Evolutionary conservation across 208 protist species (phyloP), one percentile per base, ranked within the genome.

Genomic region (Wallacemonas sp.): DNA sequence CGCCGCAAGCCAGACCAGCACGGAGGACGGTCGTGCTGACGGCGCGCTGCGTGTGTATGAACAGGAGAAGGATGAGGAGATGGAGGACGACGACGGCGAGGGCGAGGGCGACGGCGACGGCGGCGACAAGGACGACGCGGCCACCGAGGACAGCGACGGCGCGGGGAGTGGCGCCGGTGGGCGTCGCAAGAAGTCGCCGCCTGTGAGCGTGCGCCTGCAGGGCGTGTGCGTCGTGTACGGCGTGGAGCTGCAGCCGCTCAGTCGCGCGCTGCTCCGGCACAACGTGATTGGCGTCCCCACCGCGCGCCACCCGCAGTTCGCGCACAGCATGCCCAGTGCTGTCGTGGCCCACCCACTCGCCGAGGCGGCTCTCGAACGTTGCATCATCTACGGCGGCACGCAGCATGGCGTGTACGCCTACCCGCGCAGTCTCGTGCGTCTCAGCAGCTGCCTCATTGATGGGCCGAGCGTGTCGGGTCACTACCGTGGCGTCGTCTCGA

Each of bases 321-420:
- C 64, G 1, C 16, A 61, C 29, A 17, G 39, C 19, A 26, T 56
- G 16, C 63, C 49, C 43, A 80, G 77, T n/a, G 87, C 85, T 1
- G 17, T 94, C 47, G 71, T 77, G 24, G 76, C 73, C 1, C 81
- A 85, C 33, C 72, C 88, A 23, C 72, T 94, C 24, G 74, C 74
- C 5, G 83, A 88, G 64, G 80, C 75, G 16, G 14, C 69, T 9
- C 46, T 91, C 21, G 72, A 82, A 24, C 76, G 81, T 62, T 90
- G 75, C 54, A 38, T 94, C 27, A 65, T 94, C 36, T 94, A 83
- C 57, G 88, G 88, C 46, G 70, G 80, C 61, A 47, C 48, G 19
- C 44, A 81, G 47, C 79, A 94, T 61, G 85, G 70, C 21, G 27
- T 94, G 2, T 94, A 94, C 72, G 88, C 88, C 30, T 94, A 78